Evolutionary conservation across 2,329 filamentous ascomycete species (phyloP).

Genomic region (Curvularia sp.): DNA sequence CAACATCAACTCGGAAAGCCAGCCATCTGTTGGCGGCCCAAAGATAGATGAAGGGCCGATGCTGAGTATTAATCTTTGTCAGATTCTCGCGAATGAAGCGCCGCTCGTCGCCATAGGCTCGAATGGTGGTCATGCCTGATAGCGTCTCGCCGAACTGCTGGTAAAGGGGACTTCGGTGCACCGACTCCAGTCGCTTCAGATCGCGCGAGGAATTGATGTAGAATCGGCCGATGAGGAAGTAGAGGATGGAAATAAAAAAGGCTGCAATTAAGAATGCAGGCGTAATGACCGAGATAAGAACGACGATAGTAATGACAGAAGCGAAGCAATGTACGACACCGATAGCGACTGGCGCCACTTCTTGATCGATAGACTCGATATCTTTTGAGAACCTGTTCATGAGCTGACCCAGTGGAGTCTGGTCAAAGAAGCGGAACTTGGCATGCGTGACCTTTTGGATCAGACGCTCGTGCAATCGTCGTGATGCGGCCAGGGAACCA

Average conservation of each 20-base stretch:
- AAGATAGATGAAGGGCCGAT: constrained; percentile 91
- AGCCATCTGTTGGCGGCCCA: constrained; percentile 99
- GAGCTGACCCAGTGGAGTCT: constrained; percentile 91
- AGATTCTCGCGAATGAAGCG: constrained; percentile 95
- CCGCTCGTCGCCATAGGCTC: constrained; percentile 92
- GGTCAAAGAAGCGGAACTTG: constrained; percentile 97
- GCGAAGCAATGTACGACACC: constrained; percentile 71
- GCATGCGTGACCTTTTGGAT: constrained; percentile 83
- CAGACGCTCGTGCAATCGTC: constrained; percentile 79
- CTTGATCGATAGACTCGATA: constrained; percentile 91
- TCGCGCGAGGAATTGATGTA: constrained; percentile 94
- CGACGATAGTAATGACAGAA: constrained; percentile 81
- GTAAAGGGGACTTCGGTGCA: constrained; percentile 92
- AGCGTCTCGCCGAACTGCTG: constrained; percentile 98
- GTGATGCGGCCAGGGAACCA: constrained; percentile 87
- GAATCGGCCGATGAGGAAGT: constrained; percentile 82
- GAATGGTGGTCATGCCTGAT: constrained; percentile 92
- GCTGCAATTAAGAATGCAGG: constrained; percentile 89
- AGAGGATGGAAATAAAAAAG: constrained; percentile 81
- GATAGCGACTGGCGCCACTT: constrained; percentile 91
- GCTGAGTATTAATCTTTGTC: constrained; percentile 84
- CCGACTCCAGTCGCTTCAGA: constrained; percentile 91
- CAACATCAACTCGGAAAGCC: constrained; percentile 86
- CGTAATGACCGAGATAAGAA: constrained; percentile 86
- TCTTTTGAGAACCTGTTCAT: constrained; percentile 99